These are phyloP conservation scores for Scenedesmus sp. DNA, from an alignment of 163 green algal species.

Conservation along the genomic window DNA sequence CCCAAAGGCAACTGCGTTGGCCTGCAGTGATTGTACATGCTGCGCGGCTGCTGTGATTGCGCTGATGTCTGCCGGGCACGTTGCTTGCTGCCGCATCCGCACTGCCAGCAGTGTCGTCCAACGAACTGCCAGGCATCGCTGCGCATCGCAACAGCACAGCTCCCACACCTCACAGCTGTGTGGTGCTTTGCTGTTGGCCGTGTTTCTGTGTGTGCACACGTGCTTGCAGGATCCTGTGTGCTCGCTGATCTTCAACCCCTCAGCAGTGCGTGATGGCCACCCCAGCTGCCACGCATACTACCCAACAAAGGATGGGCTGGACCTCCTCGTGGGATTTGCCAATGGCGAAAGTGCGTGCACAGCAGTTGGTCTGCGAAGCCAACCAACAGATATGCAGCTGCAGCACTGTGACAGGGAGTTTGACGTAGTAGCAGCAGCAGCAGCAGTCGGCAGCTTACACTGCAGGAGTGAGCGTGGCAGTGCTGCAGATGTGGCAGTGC, in stretches of 20 bases:
- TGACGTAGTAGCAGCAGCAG: neutral
- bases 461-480: neutral
- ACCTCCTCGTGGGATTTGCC: conserved; percentile 60
- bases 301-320: conserved; percentile 46
- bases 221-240: conserved; percentile 52
- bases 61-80: neutral
- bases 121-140: too few species aligned
- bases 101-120: too few species aligned
- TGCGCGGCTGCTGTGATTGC: neutral
- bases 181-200: neutral
- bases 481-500: neutral
- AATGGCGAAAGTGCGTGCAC: conserved; percentile 48
- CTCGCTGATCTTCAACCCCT: conserved; percentile 59
- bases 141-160: neutral
- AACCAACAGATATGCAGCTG: too few species aligned
- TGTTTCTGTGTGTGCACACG: neutral
- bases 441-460: neutral
- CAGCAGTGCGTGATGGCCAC: conserved; percentile 50
- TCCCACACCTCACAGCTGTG: neutral
- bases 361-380: too few species aligned
- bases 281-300: conserved; percentile 57
- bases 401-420: neutral
- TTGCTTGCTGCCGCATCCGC: neutral
- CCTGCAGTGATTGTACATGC: neutral
- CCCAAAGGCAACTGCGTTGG: neutral